Percentiles rank a stretch among this genome's conserved stretches.
Evolutionary conservation across 805 yeast genomes (phyloP).

Genomic region (Suhomyces kilbournensis): DNA sequence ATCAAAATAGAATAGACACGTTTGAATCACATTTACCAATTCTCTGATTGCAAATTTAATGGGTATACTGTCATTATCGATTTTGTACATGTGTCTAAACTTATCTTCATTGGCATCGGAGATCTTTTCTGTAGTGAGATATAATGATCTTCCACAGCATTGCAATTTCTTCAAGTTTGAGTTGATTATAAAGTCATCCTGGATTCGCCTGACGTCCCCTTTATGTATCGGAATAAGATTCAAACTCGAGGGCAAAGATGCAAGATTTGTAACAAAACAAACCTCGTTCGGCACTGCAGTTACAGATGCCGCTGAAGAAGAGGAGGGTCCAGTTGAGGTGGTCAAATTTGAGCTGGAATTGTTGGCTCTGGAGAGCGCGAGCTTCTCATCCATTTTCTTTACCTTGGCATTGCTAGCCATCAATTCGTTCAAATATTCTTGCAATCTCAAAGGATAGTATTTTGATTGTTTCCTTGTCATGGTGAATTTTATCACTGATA

Average conservation of each 20-base stretch:
- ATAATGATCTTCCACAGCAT: conserved; percentile 83
- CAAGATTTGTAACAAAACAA: conserved; percentile 78
- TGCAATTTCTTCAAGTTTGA: conserved; percentile 71
- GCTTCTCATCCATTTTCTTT: conserved; percentile 43
- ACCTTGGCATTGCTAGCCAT: conserved; percentile 64
- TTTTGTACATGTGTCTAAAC: conserved; percentile 69
- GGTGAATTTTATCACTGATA: conserved; percentile 57
- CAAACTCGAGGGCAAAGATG: conserved; percentile 72
- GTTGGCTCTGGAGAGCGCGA: neutral
- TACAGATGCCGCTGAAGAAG: neutral
- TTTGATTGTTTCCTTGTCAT: conserved; percentile 46
- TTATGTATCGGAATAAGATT: conserved; percentile 67
- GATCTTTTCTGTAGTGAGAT: conserved; percentile 61
- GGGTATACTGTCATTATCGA: conserved; percentile 49
- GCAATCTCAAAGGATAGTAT: conserved; percentile 52
- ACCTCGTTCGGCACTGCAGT: conserved; percentile 16
- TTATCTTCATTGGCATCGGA: conserved; percentile 79
- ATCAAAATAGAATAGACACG: conserved; percentile 73
- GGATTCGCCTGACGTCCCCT: conserved; percentile 52
- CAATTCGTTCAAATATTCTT: conserved; percentile 63
- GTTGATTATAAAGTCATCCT: conserved; percentile 65
- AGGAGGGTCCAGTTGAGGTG: neutral
- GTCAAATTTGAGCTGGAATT: neutral
- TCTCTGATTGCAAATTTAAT: conserved; percentile 68
- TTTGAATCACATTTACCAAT: conserved; percentile 70